Evolutionary conservation across 441 rosid genomes (phyloP).

Genomic region (Aquilaria agallochum): DNA sequence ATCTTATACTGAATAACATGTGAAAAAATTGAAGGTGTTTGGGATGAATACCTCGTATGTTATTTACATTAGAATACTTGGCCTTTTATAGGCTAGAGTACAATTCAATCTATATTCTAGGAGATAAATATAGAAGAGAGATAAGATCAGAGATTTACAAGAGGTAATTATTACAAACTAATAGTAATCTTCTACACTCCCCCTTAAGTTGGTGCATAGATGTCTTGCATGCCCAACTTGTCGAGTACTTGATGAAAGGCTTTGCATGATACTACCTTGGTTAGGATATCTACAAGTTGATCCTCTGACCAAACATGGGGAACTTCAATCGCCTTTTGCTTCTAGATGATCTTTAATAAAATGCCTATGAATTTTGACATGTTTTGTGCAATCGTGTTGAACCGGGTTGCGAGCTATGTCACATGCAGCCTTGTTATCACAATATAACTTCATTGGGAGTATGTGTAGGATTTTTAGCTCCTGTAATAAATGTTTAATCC

Average conservation of each 20-base stretch:
- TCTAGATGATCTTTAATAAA: not conserved
- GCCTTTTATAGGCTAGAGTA: no score
- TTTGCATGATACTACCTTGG: not conserved
- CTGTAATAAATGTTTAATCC: fast-evolving
- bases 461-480: fast-evolving
- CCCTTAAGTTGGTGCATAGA: not conserved
- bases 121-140: no score
- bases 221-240: not conserved
- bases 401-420: not conserved
- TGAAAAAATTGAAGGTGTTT: no score
- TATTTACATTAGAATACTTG: no score
- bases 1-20: no score
- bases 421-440: constrained; percentile 6
- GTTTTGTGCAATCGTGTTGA: constrained; percentile 6
- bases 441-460: not conserved
- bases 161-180: no score
- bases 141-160: no score
- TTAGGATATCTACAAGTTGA: not conserved
- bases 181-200: not conserved
- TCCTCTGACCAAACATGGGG: not conserved
- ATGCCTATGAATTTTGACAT: not conserved
- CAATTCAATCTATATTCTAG: no score
- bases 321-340: not conserved
- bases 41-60: no score
- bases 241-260: not conserved